Evolutionary conservation across 2,329 filamentous ascomycete species (phyloP).

Genomic region (Sclerotinia sclerotiorum): DNA sequence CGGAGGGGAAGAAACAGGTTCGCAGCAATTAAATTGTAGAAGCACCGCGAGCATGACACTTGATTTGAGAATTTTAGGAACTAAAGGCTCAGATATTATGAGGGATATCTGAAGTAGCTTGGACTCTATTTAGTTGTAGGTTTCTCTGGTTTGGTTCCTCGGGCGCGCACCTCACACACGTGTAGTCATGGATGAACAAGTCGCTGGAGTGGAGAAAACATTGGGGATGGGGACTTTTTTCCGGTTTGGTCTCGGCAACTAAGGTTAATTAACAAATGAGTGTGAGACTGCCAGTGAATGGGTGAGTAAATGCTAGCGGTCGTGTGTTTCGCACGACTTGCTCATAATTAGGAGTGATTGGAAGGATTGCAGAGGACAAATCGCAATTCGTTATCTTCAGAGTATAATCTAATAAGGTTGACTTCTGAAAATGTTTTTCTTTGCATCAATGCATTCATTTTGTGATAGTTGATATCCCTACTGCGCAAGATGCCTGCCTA

Average conservation of each 20-base stretch:
- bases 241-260: constrained; percentile 6
- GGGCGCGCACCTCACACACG: constrained; percentile 7
- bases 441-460: not conserved
- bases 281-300: not conserved
- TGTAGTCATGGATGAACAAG: constrained; percentile 15
- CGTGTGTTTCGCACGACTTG: no score
- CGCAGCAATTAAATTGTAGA: constrained; percentile 14
- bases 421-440: no score
- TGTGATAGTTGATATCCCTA: not conserved
- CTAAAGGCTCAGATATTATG: not conserved
- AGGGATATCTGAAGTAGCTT: constrained; percentile 12
- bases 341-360: no score
- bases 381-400: not conserved
- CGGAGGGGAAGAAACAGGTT: constrained; percentile 15
- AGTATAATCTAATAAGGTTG: no score
- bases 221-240: constrained; percentile 3
- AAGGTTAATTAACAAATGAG: not conserved
- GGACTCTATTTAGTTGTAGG: constrained; percentile 16
- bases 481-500: not conserved
- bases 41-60: constrained; percentile 24
- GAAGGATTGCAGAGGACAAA: not conserved
- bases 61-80: not conserved
- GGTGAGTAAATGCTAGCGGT: not conserved
- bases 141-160: not conserved
- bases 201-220: constrained; percentile 17